phyloP scores from a whole-genome alignment of 2,329 filamentous ascomycete genomes.

The Amesomyces nigricolor region DNA sequence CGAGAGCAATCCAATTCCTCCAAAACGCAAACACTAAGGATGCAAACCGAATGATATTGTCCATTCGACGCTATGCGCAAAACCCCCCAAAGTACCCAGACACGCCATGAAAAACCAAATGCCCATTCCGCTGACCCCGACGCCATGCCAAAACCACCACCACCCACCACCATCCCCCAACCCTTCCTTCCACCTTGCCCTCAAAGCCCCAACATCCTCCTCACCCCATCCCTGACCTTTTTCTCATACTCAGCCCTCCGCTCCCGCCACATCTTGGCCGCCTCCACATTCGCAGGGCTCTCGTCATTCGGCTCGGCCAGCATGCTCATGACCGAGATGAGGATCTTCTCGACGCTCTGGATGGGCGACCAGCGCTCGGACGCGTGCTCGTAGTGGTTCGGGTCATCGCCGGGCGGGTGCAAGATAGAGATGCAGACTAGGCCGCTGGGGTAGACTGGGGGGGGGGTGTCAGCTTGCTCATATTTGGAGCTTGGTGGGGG shows the following conservation, averaged over 20 bases:
- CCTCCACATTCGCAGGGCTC: conserved; percentile 92
- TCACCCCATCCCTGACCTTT: conserved; percentile 76
- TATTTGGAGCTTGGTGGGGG: too few relatives aligned
- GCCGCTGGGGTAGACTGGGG: conserved; percentile 78
- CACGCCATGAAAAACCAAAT: conserved; percentile 7
- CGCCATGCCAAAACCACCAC: not conserved
- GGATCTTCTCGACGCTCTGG: conserved; percentile 94
- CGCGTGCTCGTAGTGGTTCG: conserved; percentile 96
- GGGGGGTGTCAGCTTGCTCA: not conserved
- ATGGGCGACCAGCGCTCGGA: conserved; percentile 95
- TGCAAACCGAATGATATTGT: not conserved
- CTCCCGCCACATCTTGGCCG: conserved; percentile 93
- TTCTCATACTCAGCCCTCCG: conserved; percentile 76
- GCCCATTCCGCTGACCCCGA: not conserved
- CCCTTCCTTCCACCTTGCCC: too few relatives aligned
- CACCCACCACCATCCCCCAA: not conserved
- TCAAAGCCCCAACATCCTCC: conserved; percentile 65
- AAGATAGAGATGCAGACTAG: conserved; percentile 98
- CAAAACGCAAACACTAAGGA: not conserved
- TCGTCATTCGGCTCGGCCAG: conserved; percentile 95
- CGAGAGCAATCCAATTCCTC: too few relatives aligned
- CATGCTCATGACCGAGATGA: conserved; percentile 98
- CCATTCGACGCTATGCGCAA: not conserved
- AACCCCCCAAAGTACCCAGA: too few relatives aligned
- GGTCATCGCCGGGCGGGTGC: conserved; percentile 91